Conservation (phyloP, 495 filamentous ascomycete genomes). For the Aspergillus egyptiacus region DNA sequence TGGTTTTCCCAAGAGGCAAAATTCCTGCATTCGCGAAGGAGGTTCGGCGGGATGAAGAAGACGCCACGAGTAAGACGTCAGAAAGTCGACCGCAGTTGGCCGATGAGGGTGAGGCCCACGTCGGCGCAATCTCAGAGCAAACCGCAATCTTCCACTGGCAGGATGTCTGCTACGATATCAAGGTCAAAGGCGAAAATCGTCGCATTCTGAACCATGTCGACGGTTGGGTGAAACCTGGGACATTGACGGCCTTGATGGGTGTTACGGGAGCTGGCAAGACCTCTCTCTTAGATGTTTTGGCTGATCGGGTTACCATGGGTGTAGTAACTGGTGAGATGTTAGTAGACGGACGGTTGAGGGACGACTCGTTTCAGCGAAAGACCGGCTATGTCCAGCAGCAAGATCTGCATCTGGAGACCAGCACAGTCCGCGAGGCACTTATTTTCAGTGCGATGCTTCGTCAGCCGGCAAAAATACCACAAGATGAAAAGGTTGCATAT, state of each 20-base stretch:
- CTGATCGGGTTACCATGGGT: conserved; percentile 77
- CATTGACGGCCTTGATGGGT: conserved; percentile 81
- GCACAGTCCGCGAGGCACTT: conserved; percentile 77
- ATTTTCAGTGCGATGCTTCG: conserved; percentile 78
- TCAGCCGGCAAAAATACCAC: conserved; percentile 63
- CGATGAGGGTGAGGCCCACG: conserved; percentile 11
- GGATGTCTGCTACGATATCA: conserved; percentile 81
- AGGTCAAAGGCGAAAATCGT: conserved; percentile 71
- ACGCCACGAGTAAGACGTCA: conserved; percentile 30
- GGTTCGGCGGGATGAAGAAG: conserved; percentile 31
- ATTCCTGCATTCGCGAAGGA: conserved; percentile 56
- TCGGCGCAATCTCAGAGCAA: conserved; percentile 42
- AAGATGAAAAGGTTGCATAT: conserved; percentile 73
- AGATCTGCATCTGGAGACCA: conserved; percentile 78
- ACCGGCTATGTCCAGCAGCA: conserved; percentile 93
- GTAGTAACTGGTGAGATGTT: conserved; percentile 82
- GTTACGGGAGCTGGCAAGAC: conserved; percentile 59
- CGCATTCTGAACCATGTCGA: conserved; percentile 77
- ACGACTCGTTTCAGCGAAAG: conserved; percentile 80
- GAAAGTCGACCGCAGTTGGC: conserved; percentile 23
- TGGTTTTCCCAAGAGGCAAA: conserved; percentile 76
- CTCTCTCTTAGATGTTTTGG: conserved; percentile 49
- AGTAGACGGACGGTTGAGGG: conserved; percentile 68
- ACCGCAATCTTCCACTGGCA: conserved; percentile 82
- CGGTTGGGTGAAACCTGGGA: conserved; percentile 89